These are phyloP conservation scores for Trypanosomatidae sp. DNA, from an alignment of 208 protist genomes.

Conservation along the genomic window DNA sequence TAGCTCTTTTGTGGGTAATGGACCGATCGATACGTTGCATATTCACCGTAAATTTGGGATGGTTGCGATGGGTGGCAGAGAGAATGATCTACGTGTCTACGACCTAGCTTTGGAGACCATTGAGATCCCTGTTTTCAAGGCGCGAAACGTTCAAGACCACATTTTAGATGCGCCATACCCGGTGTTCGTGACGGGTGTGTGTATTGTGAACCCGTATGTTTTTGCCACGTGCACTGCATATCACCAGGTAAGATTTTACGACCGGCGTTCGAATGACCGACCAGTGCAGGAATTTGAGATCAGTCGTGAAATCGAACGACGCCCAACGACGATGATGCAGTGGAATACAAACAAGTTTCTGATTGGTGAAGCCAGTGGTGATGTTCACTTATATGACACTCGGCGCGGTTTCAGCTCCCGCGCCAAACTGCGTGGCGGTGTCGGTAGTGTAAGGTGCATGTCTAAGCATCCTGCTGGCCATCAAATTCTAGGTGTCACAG, in stretches of 20 bases:
- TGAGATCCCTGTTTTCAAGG: conserved; percentile 50
- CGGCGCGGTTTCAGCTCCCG: conserved; percentile 80
- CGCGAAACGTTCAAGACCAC: conserved; percentile 69
- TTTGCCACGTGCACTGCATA: conserved; percentile 76
- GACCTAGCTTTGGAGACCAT: conserved; percentile 50
- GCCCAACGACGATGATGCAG: conserved; percentile 73
- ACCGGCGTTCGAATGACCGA: conserved; percentile 63
- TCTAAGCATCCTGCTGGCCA: conserved; percentile 80
- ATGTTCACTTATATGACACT: conserved; percentile 86
- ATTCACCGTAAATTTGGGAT: conserved; percentile 82
- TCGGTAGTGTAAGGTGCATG: conserved; percentile 83
- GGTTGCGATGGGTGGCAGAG: conserved; percentile 68
- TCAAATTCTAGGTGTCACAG: conserved; percentile 73
- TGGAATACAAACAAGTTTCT: conserved; percentile 90
- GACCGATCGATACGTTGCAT: conserved; percentile 66
- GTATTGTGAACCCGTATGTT: conserved; percentile 79
- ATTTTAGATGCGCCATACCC: conserved; percentile 77
- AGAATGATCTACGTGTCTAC: conserved; percentile 76
- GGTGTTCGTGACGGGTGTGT: conserved; percentile 68
- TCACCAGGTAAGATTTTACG: conserved; percentile 86
- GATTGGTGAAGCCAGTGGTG: conserved; percentile 80
- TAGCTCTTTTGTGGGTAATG: conserved; percentile 35
- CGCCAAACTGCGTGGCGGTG: conserved; percentile 79
- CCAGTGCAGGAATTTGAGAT: conserved; percentile 87
- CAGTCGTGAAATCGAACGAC: conserved; percentile 74